A percentile compares a stretch with the other conserved stretches of the same genome.
Conservation (phyloP, 371 early-diverging fungal genomes). For the Phascolomyces articulosus region DNA sequence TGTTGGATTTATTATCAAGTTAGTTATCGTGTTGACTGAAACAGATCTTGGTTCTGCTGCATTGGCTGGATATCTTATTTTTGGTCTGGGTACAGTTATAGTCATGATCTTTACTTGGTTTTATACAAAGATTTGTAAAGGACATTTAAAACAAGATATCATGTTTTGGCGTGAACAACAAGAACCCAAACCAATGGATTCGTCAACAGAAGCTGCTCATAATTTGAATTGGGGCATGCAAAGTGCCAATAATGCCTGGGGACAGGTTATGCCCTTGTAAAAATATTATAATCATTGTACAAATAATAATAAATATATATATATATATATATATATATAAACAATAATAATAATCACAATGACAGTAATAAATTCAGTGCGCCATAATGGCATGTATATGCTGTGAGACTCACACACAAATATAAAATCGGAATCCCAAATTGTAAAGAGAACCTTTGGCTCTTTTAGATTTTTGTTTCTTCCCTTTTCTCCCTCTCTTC, state of each 20-base stretch:
- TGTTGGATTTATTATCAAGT: constrained; percentile 38
- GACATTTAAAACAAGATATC: constrained; percentile 27
- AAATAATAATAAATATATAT: not conserved
- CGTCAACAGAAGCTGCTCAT: constrained; percentile 26
- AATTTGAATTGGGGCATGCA: constrained; percentile 37
- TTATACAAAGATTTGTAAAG: constrained; percentile 37
- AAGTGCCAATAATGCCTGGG: constrained; percentile 30
- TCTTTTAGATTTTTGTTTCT: too few species aligned
- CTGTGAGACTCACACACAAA: too few species aligned
- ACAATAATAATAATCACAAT: too few species aligned
- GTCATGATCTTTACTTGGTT: constrained; percentile 46
- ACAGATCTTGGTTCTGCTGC: constrained; percentile 28
- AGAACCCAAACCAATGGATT: constrained; percentile 18
- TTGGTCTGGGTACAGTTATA: constrained; percentile 36
- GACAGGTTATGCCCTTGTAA: constrained; percentile 25
- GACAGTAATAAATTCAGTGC: too few species aligned
- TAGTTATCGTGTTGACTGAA: constrained; percentile 37
- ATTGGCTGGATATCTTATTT: constrained; percentile 31
- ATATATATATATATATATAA: not conserved
- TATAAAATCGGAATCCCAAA: too few species aligned
- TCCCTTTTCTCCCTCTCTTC: not conserved
- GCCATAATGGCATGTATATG: too few species aligned
- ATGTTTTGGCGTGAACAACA: constrained; percentile 33
- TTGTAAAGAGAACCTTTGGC: too few species aligned
- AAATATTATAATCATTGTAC: not conserved